A percentile compares a stretch with the other conserved stretches of the same genome.
Conservation (phyloP, 1,139 yeast species). For the Groenewaldozyma sp. region DNA sequence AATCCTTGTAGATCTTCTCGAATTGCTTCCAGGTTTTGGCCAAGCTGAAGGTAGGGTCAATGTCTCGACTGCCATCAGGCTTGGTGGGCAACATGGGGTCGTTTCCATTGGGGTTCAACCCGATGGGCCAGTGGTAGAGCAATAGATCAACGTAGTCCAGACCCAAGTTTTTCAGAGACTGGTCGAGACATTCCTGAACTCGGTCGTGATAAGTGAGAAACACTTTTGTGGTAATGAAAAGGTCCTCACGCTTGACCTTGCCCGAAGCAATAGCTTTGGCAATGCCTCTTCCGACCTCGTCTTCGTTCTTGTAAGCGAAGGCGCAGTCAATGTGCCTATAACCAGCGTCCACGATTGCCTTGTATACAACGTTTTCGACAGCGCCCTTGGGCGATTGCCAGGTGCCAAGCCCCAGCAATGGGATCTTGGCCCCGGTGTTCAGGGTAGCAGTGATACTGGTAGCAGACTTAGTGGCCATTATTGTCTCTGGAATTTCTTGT, state of each 20-base stretch:
- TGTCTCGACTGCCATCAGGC: constrained; percentile 39
- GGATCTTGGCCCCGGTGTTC: constrained; percentile 57
- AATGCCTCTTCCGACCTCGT: constrained; percentile 48
- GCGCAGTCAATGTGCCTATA: constrained; percentile 80
- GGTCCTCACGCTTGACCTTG: constrained; percentile 57
- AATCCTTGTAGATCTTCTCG: constrained; percentile 45
- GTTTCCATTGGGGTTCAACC: constrained; percentile 38
- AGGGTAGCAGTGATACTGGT: constrained; percentile 28
- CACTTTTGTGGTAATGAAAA: constrained; percentile 74
- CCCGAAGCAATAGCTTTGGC: constrained; percentile 50
- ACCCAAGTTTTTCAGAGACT: constrained; percentile 55
- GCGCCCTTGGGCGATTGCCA: constrained; percentile 56
- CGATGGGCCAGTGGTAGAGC: constrained; percentile 82
- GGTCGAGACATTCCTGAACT: constrained; percentile 50
- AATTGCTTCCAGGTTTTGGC: constrained; percentile 61
- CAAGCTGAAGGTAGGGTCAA: constrained; percentile 44
- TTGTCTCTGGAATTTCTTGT: no score
- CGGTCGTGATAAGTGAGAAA: constrained; percentile 61
- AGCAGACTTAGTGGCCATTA: no score
- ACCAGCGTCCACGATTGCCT: constrained; percentile 54
- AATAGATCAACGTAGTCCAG: constrained; percentile 77
- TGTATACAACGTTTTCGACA: constrained; percentile 50
- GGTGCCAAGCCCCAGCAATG: constrained; percentile 58
- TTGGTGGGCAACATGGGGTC: constrained; percentile 34
- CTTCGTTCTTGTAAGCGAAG: constrained; percentile 57